Evolutionary conservation across 106 monocot genomes (phyloP).

Genomic region (Acanthochlamys bracteata): DNA sequence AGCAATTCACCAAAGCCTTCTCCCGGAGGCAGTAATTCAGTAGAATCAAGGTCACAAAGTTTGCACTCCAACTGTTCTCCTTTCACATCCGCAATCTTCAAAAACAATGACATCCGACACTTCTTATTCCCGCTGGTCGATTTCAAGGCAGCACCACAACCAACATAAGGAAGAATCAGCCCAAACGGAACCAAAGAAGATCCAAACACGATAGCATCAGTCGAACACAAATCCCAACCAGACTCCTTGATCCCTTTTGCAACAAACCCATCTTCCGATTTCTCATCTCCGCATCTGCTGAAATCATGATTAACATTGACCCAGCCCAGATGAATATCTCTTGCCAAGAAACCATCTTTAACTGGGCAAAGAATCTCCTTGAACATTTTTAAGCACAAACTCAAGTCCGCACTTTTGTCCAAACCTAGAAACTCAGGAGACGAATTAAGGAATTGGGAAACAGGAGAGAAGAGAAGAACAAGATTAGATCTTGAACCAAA

Average conservation of each 20-base stretch:
- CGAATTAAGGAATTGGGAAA: constrained; percentile 8
- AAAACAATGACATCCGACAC: constrained; percentile 37
- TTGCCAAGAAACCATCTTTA: constrained; percentile 27
- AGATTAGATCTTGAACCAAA: constrained; percentile 35
- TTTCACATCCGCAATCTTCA: constrained; percentile 54
- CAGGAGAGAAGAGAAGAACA: constrained; percentile 50
- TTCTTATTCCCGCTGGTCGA: not conserved
- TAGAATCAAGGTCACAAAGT: constrained; percentile 55
- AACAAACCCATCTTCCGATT: constrained; percentile 15
- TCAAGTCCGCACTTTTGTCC: constrained; percentile 9
- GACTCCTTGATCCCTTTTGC: constrained; percentile 34
- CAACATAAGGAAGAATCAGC: constrained; percentile 49
- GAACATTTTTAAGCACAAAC: constrained; percentile 19
- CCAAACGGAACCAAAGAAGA: constrained; percentile 68
- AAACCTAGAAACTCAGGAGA: constrained; percentile 29
- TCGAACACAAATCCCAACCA: constrained; percentile 53
- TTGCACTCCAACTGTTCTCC: constrained; percentile 76
- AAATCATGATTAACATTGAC: constrained; percentile 32
- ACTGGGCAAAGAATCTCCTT: constrained; percentile 28
- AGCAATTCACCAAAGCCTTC: constrained; percentile 14
- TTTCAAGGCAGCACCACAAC: constrained; percentile 13
- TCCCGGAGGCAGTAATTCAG: constrained; percentile 18
- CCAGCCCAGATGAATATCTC: constrained; percentile 60
- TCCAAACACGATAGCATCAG: constrained; percentile 58
- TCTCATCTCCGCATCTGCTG: not conserved